A percentile compares a stretch with the other conserved stretches of the same genome.
Conservation (phyloP, 768 basidiomycete genomes). For the Bullera alba region DNA sequence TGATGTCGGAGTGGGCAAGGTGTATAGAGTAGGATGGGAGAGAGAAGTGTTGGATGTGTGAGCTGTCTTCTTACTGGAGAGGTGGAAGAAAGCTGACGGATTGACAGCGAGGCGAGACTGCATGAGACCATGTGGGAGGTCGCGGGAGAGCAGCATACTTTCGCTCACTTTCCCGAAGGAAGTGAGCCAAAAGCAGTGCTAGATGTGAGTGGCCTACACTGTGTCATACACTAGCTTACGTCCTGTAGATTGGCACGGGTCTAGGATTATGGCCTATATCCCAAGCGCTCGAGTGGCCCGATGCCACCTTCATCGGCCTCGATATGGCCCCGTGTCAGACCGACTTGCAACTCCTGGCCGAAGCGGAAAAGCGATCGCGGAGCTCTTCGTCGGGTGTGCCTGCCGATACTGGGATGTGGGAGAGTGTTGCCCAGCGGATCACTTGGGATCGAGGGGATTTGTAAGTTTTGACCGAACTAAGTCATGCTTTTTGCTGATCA, state of each 20-base stretch:
- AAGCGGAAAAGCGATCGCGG: constrained; percentile 14
- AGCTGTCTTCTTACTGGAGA: constrained; percentile 1
- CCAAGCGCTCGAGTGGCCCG: constrained; percentile 32
- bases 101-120: constrained; percentile 30
- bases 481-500: not conserved
- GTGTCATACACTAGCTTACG: not conserved
- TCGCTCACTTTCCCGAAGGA: constrained; percentile 11
- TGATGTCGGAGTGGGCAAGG: constrained; percentile 6
- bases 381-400: constrained; percentile 4
- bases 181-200: constrained; percentile 27
- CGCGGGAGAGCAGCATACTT: constrained; percentile 24
- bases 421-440: constrained; percentile 26
- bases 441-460: constrained; percentile 40
- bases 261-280: constrained; percentile 40
- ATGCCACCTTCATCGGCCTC: constrained; percentile 37
- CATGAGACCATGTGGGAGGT: constrained; percentile 35
- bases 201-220: constrained; percentile 25
- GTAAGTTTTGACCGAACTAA: constrained; percentile 16
- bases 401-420: constrained; percentile 23
- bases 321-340: constrained; percentile 37
- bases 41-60: constrained; percentile 40
- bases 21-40: constrained; percentile 40
- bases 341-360: constrained; percentile 23
- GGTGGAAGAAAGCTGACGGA: not conserved
- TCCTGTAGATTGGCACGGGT: constrained; percentile 36